phyloP scores from a whole-genome alignment of 768 basidiomycete species.

The Chalciporus sphaerocephalus region DNA sequence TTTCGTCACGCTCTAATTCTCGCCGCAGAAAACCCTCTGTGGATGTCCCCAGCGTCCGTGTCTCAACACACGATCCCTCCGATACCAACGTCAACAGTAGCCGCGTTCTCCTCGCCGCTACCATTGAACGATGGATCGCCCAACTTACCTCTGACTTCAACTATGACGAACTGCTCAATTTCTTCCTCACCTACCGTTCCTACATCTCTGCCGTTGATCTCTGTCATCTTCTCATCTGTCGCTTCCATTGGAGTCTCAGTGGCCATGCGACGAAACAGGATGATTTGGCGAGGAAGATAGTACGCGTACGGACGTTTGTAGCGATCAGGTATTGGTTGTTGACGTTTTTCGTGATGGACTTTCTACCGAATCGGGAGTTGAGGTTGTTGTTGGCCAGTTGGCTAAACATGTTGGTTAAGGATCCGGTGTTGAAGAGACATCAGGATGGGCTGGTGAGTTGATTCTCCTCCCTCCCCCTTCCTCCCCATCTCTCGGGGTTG shows the following conservation, averaged over 20 bases:
- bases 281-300: constrained; percentile 68
- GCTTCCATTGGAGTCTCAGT: constrained; percentile 84
- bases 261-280: constrained; percentile 42
- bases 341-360: constrained; percentile 88
- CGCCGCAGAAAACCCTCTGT: constrained; percentile 29
- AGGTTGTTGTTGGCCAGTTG: constrained; percentile 69
- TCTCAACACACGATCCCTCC: constrained; percentile 22
- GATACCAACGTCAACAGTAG: constrained; percentile 23
- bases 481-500: neutral
- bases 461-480: no score
- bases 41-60: constrained; percentile 28
- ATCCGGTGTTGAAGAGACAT: constrained; percentile 64
- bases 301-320: constrained; percentile 84
- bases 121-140: constrained; percentile 90
- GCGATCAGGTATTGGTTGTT: constrained; percentile 88
- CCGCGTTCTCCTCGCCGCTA: constrained; percentile 74
- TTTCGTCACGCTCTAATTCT: constrained; percentile 39
- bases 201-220: constrained; percentile 79
- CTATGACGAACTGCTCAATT: constrained; percentile 83
- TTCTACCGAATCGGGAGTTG: constrained; percentile 74
- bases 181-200: constrained; percentile 88
- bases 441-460: constrained; percentile 70
- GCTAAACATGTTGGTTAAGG: constrained; percentile 72
- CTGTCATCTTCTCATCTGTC: constrained; percentile 74
- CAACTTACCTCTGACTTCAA: constrained; percentile 83